Evolutionary conservation across 106 monocot species (phyloP).

Genomic region (Alisma plantagoaquatica): DNA sequence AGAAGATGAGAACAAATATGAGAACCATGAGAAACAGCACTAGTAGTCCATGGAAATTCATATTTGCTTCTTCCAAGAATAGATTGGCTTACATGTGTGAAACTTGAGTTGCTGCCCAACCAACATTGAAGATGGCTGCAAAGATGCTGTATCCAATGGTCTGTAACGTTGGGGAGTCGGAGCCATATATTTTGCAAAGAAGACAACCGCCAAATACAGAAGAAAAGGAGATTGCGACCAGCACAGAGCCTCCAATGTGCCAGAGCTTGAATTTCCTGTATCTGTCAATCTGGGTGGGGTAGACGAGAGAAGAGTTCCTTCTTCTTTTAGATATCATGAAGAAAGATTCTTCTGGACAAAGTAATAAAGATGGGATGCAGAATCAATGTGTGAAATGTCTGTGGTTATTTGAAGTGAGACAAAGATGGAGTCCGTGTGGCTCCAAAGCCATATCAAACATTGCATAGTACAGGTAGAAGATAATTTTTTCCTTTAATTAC

Average conservation of each 20-base stretch:
- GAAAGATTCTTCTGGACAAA: too few relatives aligned
- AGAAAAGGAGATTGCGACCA: constrained; percentile 89
- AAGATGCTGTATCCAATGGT: constrained; percentile 87
- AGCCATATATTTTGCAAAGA: constrained; percentile 49
- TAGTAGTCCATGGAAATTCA: too few relatives aligned
- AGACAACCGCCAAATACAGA: constrained; percentile 90
- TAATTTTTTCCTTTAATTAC: too few relatives aligned
- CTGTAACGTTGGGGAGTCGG: constrained; percentile 34
- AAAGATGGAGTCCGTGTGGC: too few relatives aligned
- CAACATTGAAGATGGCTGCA: constrained; percentile 87
- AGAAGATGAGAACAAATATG: not conserved
- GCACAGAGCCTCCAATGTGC: constrained; percentile 77
- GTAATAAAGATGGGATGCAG: too few relatives aligned
- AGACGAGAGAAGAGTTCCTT: too few relatives aligned
- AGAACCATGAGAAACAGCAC: constrained; percentile 1
- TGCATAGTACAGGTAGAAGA: too few relatives aligned
- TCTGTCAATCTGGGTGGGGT: constrained; percentile 86
- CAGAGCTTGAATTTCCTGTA: constrained; percentile 91
- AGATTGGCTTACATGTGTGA: constrained; percentile 68
- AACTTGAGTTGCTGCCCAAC: constrained; percentile 93
- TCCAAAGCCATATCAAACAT: too few relatives aligned
- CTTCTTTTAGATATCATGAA: too few relatives aligned
- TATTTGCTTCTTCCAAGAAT: too few relatives aligned
- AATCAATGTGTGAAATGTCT: too few relatives aligned
- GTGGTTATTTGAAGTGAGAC: too few relatives aligned